Base-by-base conservation (phyloP, 2,329 filamentous ascomycete genomes). In the Cadophora malorum region DNA sequence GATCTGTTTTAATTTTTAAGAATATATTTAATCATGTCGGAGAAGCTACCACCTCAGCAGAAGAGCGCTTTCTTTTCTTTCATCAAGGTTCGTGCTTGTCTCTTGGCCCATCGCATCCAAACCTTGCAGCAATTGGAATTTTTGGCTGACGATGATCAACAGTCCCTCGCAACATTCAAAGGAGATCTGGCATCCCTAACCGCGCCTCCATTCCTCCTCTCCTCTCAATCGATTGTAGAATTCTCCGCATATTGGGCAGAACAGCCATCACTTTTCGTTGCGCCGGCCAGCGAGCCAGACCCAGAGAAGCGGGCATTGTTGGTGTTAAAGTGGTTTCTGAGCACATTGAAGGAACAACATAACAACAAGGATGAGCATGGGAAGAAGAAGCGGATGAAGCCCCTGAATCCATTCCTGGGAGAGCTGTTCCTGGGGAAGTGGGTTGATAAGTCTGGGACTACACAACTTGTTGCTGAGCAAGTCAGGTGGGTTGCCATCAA, bases 241-340 rank as follows among this genome's bases (percentile, higher is more conserved):
- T 94, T 91, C 81, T 92, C 90, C 70, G 86, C 90, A 65, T 94
- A 93, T 82, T 95, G 92, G 91, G 89, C 89, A 69, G 91, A 93
- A 74, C 90, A 94, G 75, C 92, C 92, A 4, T 80, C 83, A 23
- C 81, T 97, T 68, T 91, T 98, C 74, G 88, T 93, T 68, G 94
- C 94, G 14, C 93, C 95, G 1, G 91, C 93, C 64, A 84, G 85
- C 67, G 94, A 97, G 79, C 75, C 88, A 61, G 91, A 96, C 78
- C 87, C 93, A 0, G 89, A 91, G 74, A 95, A 93, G 83, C 89
- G 95, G 68, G 90, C 92, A n/a, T 81, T 96, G 73, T 84, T 94
- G 31, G 95, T 98, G 33, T 83, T 97, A 74, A 96, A 94, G 81
- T 98, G 95, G 95, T 98, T 97, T 81, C 82, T 98, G 63, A 94